These are phyloP conservation scores for Lonicera japonica DNA, from an alignment of 129 eudicot genomes.

Conservation along the genomic window DNA sequence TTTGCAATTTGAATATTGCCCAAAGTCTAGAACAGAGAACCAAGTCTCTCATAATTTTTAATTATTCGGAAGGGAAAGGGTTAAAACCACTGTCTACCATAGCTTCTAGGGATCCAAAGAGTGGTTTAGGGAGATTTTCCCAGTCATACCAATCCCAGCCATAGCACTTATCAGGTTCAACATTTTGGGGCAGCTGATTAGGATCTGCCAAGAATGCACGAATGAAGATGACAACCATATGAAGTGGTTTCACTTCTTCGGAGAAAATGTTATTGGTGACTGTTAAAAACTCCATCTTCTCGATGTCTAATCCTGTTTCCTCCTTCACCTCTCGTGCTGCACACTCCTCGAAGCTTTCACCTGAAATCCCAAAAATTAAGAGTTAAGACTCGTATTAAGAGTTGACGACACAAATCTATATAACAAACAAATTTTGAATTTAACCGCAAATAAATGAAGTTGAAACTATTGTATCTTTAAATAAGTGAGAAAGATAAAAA, in stretches of 20 bases:
- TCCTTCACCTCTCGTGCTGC: constrained; percentile 87
- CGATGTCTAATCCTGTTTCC: constrained; percentile 65
- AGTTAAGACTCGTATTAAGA: too few relatives aligned
- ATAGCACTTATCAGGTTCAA: constrained; percentile 85
- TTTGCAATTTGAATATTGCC: not conserved
- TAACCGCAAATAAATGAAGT: too few relatives aligned
- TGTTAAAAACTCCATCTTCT: constrained; percentile 41
- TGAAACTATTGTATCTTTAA: too few relatives aligned
- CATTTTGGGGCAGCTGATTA: constrained; percentile 44
- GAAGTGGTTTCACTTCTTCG: constrained; percentile 39
- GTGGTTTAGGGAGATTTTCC: constrained; percentile 61
- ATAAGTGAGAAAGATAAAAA: too few relatives aligned
- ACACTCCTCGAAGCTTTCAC: constrained; percentile 90
- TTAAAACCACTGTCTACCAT: constrained; percentile 39
- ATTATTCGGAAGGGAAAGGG: constrained; percentile 35
- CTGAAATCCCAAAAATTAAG: constrained; percentile 36
- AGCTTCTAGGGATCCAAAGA: constrained; percentile 55
- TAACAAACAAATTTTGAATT: too few relatives aligned
- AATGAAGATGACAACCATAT: constrained; percentile 54
- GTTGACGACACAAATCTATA: too few relatives aligned
- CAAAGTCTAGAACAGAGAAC: not conserved
- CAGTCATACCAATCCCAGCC: constrained; percentile 96
- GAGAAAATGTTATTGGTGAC: constrained; percentile 45
- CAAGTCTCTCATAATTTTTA: not conserved
- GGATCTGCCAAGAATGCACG: constrained; percentile 50